phyloP scores from a whole-genome alignment of 2,329 filamentous ascomycete species.

The Aspergillus neotritici region DNA sequence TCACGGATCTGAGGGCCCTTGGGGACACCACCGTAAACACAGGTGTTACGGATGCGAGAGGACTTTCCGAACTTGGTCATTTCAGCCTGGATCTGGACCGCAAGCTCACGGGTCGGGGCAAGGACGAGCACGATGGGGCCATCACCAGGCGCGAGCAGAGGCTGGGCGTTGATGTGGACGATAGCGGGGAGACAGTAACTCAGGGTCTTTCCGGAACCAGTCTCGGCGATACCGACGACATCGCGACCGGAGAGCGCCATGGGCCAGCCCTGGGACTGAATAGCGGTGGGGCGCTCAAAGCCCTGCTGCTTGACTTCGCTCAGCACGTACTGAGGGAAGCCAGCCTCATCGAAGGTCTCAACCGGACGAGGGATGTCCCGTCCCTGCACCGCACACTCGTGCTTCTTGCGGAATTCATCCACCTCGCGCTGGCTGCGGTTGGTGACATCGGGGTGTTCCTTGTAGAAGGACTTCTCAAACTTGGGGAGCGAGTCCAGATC shows the following conservation, averaged over 20 bases:
- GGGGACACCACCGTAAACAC: constrained; percentile 97
- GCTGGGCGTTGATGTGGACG: constrained; percentile 98
- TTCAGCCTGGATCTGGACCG: constrained; percentile 97
- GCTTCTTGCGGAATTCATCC: constrained; percentile 77
- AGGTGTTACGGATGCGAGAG: constrained; percentile 96
- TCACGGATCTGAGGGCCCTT: constrained; percentile 97
- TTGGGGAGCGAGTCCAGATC: constrained; percentile 77
- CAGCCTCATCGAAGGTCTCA: constrained; percentile 94
- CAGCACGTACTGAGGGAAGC: constrained; percentile 95
- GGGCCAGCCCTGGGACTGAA: constrained; percentile 97
- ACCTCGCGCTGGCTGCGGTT: constrained; percentile 72
- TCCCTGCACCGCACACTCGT: constrained; percentile 79
- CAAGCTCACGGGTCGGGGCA: constrained; percentile 93
- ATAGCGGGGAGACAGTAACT: constrained; percentile 98
- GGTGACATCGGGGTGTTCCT: constrained; percentile 78
- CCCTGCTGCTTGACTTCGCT: constrained; percentile 98
- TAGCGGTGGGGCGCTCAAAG: constrained; percentile 86
- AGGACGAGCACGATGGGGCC: constrained; percentile 95
- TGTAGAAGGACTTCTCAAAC: constrained; percentile 99
- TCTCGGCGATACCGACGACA: constrained; percentile 98
- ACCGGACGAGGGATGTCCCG: constrained; percentile 83
- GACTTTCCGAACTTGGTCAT: constrained; percentile 98
- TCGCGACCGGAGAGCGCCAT: constrained; percentile 98
- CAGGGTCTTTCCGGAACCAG: constrained; percentile 96
- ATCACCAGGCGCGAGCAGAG: constrained; percentile 87